Base-by-base conservation (phyloP, 2,329 filamentous ascomycete genomes). In the Sporothrix protearum region DNA sequence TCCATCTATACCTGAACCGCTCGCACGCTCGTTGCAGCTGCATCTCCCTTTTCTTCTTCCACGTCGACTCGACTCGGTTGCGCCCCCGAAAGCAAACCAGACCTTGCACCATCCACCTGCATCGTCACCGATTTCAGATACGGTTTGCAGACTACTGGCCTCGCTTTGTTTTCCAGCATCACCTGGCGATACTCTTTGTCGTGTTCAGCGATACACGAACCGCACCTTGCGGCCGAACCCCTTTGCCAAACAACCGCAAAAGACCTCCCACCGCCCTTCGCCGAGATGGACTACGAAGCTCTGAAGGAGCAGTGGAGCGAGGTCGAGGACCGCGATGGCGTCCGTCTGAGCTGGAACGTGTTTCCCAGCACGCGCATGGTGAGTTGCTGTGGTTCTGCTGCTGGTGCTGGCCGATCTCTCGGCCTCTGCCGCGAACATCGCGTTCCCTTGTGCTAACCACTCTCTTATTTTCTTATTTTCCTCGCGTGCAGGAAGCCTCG, bases 301-400 rank as follows among this genome's bases (percentile, higher is more conserved):
- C 84, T 97, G 76, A 97, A 97, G 84, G 94, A 97, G 83, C 92
- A 95, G 84, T 97, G 94, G 94, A 93, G 91, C 78, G 94, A 97
- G 81, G 91, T 97, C 72, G 96, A 99, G 85, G 96, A 99, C 79
- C 90, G 93, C 77, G 96, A 99, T 89, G 96, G 96, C 73, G 89
- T 98, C 78, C 91, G 96, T 75, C 87, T 99, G 76, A 97, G 95
- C 83, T 99, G 96, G 96, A 99, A 99, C 81, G 96, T 96, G 73
- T 97, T 99, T 79, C 96, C 96, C 67, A 97, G 94, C 85, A 95
- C 95, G 79, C 93, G 96, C 80, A 97, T 99, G 94, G 94, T 93
- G 77, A 77, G 87, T 83, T 71, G 53, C 33, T n/a, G 36, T 49
- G 25, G 12, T 33, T 25, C 42, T 14, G 19, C 55, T 25, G 14